Conservation (phyloP, 1,284 basidiomycete genomes). For the Trametes hirsuta region DNA sequence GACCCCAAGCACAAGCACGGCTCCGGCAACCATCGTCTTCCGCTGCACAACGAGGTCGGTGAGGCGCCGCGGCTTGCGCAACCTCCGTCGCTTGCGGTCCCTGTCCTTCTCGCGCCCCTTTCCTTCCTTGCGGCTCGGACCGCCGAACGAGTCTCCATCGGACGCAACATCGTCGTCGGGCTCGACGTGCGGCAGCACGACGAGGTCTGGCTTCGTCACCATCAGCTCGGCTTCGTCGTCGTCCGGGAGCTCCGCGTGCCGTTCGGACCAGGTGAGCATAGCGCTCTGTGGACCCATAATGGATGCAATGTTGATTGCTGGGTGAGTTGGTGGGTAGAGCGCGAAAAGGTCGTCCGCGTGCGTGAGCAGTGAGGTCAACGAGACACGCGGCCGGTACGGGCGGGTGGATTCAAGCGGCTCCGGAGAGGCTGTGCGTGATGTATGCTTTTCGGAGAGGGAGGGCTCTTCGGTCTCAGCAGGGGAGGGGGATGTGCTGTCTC, state of each 20-base stretch:
- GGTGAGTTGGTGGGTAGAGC: constrained; percentile 49
- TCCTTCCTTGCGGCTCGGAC: not conserved
- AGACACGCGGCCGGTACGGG: constrained; percentile 34
- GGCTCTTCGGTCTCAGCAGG: not conserved
- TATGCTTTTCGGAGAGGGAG: constrained; percentile 14
- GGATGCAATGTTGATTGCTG: constrained; percentile 50
- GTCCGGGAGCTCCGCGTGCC: constrained; percentile 40
- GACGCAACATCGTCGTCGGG: constrained; percentile 18
- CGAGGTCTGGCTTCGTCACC: constrained; percentile 53
- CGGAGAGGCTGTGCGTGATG: constrained; percentile 19
- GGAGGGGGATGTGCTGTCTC: not conserved
- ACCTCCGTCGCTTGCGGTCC: constrained; percentile 29
- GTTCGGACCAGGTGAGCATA: constrained; percentile 62
- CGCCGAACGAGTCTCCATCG: constrained; percentile 28
- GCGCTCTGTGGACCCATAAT: constrained; percentile 74
- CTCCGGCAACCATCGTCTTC: constrained; percentile 59
- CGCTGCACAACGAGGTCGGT: constrained; percentile 39
- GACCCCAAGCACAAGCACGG: constrained; percentile 66
- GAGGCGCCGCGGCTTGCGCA: constrained; percentile 33
- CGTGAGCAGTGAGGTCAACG: constrained; percentile 45
- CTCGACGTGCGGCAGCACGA: constrained; percentile 53
- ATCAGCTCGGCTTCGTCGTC: constrained; percentile 68
- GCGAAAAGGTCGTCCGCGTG: constrained; percentile 48
- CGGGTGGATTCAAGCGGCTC: constrained; percentile 10
- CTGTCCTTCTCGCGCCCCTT: constrained; percentile 30